Conservation (phyloP, 179 eudicot genomes). For the Silene vulgaris region DNA sequence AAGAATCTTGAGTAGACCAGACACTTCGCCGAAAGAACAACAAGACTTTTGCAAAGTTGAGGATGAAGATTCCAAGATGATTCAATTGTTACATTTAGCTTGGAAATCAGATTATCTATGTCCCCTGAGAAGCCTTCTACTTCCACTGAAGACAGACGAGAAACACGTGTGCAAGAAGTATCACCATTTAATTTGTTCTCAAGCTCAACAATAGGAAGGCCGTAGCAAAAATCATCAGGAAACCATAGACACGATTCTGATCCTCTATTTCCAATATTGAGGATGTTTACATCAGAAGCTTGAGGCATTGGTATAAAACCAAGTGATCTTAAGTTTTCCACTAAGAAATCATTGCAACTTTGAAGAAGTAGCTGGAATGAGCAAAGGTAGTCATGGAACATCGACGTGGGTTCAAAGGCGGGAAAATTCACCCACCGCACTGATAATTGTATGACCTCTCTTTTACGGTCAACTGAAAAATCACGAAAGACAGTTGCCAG, state of each 20-base stretch:
- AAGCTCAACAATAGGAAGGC: slow-evolving; percentile 25
- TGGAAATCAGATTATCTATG: slow-evolving; percentile 44
- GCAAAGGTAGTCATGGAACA: slow-evolving; percentile 61
- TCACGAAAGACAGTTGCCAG: slow-evolving; percentile 59
- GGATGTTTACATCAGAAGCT: slow-evolving; percentile 26
- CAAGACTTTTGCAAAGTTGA: slow-evolving; percentile 50
- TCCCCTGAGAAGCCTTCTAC: slow-evolving; percentile 33
- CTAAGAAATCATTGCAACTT: slow-evolving; percentile 46
- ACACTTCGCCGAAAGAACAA: slow-evolving; percentile 50
- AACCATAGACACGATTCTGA: slow-evolving; percentile 39
- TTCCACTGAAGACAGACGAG: slow-evolving; percentile 42
- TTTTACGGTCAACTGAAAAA: slow-evolving; percentile 52
- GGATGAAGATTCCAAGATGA: slow-evolving; percentile 68
- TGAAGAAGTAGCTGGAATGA: slow-evolving; percentile 62
- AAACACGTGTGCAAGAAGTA: slow-evolving; percentile 25
- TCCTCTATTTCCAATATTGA: slow-evolving; percentile 27
- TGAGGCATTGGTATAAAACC: slow-evolving; percentile 51
- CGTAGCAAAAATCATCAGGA: slow-evolving; percentile 49
- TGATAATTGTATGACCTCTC: slow-evolving; percentile 50
- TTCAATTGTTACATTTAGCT: slow-evolving; percentile 53
- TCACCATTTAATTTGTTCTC: slow-evolving; percentile 28
- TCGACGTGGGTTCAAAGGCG: slow-evolving; percentile 45
- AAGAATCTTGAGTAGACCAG: slow-evolving; percentile 61
- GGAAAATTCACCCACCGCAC: slow-evolving; percentile 57
- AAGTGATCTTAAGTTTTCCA: slow-evolving; percentile 37